Percentiles rank a stretch among this genome's conserved stretches.
phyloP scores from a whole-genome alignment of 257 asterid genomes.

The Gentiana macrophylla region DNA sequence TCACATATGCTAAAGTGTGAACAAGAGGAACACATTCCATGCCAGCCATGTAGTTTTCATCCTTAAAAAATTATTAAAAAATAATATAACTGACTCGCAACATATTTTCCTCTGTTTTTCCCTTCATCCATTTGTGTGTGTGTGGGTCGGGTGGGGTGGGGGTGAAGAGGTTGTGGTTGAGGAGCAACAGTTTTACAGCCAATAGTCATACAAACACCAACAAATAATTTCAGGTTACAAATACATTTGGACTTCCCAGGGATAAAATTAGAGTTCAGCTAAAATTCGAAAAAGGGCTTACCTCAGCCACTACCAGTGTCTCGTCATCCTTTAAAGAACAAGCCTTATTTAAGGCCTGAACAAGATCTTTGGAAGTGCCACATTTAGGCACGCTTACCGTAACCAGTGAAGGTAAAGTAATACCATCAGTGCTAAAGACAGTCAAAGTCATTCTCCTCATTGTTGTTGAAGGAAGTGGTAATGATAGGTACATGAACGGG shows the following conservation, averaged over 20 bases:
- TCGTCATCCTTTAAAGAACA: slow-evolving; percentile 52
- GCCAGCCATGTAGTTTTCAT: neutral
- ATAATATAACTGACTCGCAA: too few species aligned
- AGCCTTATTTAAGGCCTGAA: slow-evolving; percentile 31
- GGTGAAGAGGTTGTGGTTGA: too few species aligned
- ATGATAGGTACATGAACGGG: slow-evolving; percentile 59
- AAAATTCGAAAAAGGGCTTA: slow-evolving; percentile 13
- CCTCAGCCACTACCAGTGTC: slow-evolving; percentile 52
- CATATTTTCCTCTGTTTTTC: too few species aligned
- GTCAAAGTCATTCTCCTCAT: slow-evolving; percentile 49
- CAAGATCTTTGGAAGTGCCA: slow-evolving; percentile 48
- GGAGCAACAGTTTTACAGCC: too few species aligned
- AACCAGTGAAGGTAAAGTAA: slow-evolving; percentile 35
- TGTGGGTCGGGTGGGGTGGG: too few species aligned
- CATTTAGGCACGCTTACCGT: slow-evolving; percentile 41
- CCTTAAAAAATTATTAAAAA: neutral
- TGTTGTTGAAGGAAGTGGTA: slow-evolving; percentile 53
- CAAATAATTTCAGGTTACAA: too few species aligned
- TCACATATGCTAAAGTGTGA: too few species aligned
- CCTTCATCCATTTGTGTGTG: too few species aligned
- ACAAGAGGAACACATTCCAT: neutral
- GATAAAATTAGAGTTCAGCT: too few species aligned
- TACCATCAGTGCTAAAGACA: slow-evolving; percentile 39
- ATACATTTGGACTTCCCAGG: too few species aligned
- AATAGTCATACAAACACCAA: too few species aligned